phyloP scores from a whole-genome alignment of 257 asterid genomes.

The Plantago elongata region DNA sequence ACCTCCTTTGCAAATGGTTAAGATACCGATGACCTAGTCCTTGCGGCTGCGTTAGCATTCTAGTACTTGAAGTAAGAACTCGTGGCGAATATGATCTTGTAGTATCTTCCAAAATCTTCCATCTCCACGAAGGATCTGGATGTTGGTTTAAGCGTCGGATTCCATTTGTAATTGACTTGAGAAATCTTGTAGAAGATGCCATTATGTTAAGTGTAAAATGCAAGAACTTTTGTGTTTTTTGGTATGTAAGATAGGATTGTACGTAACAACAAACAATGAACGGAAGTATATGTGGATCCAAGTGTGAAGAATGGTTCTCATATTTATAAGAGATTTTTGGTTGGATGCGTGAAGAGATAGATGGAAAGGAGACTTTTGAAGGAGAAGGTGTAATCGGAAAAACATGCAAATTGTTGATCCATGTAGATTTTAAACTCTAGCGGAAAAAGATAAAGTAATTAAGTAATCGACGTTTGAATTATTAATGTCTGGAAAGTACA shows the following conservation, averaged over 20 bases:
- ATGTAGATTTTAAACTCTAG: no score
- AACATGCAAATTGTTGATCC: no score
- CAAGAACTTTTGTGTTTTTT: neutral
- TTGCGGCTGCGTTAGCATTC: neutral
- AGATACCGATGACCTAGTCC: slow-evolving; percentile 21
- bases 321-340: neutral
- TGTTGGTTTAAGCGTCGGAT: no score
- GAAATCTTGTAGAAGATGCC: slow-evolving; percentile 24
- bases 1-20: slow-evolving; percentile 25
- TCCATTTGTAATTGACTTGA: slow-evolving; percentile 3
- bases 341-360: no score
- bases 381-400: no score
- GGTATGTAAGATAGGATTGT: neutral
- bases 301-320: neutral
- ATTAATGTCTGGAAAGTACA: no score
- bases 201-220: neutral
- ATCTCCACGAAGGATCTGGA: no score
- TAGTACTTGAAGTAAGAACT: slow-evolving; percentile 9
- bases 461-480: no score
- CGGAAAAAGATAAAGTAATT: no score
- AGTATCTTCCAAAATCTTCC: no score
- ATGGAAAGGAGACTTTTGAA: no score
- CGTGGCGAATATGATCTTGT: slow-evolving; percentile 22
- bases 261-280: no score
- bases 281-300: neutral